Evolutionary conservation across 2,329 filamentous ascomycete genomes (phyloP).

Genomic region (Cladorrhinum sp.): DNA sequence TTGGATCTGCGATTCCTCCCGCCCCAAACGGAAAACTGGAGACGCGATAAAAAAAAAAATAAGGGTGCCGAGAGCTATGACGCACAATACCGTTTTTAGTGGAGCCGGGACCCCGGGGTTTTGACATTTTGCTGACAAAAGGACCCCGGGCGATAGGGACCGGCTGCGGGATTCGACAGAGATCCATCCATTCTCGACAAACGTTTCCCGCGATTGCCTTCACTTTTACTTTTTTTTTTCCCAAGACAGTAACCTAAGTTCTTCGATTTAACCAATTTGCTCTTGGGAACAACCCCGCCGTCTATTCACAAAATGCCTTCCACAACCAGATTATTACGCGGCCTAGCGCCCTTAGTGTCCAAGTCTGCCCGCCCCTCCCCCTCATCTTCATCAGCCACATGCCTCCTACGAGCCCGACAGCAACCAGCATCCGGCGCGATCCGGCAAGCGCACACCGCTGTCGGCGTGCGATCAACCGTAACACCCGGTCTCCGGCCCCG

Average conservation of each 20-base stretch:
- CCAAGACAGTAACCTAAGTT: too few species aligned
- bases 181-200: not conserved
- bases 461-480: too few species aligned
- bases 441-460: conserved; percentile 29
- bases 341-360: conserved; percentile 24
- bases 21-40: conserved; percentile 9
- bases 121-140: not conserved
- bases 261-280: not conserved
- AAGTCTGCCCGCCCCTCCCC: conserved; percentile 15
- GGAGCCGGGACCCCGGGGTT: conserved; percentile 1
- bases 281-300: not conserved
- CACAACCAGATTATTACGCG: conserved; percentile 25
- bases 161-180: not conserved
- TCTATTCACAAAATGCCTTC: conserved; percentile 26
- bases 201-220: not conserved
- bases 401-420: conserved; percentile 24
- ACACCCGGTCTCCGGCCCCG: conserved; percentile 28
- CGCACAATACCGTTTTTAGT: conserved; percentile 20
- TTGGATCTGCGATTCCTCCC: not conserved
- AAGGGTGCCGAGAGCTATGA: conserved; percentile 24
- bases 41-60: conserved; percentile 16
- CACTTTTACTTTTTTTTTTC: not conserved
- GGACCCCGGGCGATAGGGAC: not conserved
- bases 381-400: conserved; percentile 15
- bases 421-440: conserved; percentile 22